Conservation (phyloP, 108 stramenopile genomes). For the Skeletonema marinoi region DNA sequence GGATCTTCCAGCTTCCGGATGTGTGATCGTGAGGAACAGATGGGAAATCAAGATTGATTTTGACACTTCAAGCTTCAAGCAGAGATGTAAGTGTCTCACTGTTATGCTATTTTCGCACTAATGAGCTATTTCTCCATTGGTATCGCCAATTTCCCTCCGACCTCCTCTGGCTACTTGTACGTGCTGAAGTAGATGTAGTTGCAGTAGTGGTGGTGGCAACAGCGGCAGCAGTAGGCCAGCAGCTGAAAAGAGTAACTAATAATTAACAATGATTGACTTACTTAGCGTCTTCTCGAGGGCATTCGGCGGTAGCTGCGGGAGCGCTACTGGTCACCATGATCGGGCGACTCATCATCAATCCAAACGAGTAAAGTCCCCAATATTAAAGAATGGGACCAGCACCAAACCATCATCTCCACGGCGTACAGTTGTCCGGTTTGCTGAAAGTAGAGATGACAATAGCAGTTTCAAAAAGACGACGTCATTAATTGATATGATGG, state of each 20-base stretch:
- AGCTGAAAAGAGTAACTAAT: too few species aligned
- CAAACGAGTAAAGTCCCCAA: not conserved
- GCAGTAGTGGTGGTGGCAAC: not conserved
- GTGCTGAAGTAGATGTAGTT: too few species aligned
- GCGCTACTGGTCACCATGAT: not conserved
- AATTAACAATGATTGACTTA: not conserved
- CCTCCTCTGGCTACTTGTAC: too few species aligned
- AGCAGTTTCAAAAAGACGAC: not conserved
- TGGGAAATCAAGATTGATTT: too few species aligned
- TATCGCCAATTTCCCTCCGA: too few species aligned
- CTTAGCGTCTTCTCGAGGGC: not conserved
- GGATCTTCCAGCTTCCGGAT: too few species aligned
- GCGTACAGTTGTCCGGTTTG: not conserved
- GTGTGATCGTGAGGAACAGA: too few species aligned
- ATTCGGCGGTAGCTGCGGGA: not conserved
- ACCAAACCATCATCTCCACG: not conserved
- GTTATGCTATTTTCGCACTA: too few species aligned
- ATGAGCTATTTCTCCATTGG: too few species aligned
- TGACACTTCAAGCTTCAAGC: too few species aligned
- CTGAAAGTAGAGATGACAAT: not conserved
- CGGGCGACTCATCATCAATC: not conserved
- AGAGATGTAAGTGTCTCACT: too few species aligned
- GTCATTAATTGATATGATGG: not conserved
- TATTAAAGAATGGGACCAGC: too few species aligned
- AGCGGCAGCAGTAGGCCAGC: not conserved